phyloP scores from a whole-genome alignment of 2,329 filamentous ascomycete species.

The Botrytis porri region DNA sequence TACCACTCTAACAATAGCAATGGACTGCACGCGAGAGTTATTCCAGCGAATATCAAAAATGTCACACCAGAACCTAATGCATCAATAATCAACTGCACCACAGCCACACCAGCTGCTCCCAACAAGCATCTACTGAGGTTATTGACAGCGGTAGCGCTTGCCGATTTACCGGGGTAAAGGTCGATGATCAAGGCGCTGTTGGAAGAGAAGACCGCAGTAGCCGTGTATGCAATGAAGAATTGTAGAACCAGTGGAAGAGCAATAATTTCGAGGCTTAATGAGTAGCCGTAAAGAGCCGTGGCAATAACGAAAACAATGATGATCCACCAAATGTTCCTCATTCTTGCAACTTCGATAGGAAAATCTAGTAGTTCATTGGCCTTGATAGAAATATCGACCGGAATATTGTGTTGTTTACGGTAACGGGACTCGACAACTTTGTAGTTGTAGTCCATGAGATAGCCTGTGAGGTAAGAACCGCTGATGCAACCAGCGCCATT shows the following conservation, averaged over 20 bases:
- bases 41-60: conserved; percentile 3
- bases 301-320: conserved; percentile 39
- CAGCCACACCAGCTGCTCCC: conserved; percentile 17
- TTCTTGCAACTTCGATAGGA: conserved; percentile 41
- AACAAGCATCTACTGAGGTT: conserved; percentile 23
- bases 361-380: conserved; percentile 41
- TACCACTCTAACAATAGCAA: conserved; percentile 18
- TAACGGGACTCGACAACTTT: conserved; percentile 34
- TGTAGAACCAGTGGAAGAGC: conserved; percentile 24
- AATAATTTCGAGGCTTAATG: not conserved
- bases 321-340: conserved; percentile 41
- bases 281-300: conserved; percentile 38
- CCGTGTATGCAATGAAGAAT: conserved; percentile 32
- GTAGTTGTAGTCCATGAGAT: conserved; percentile 43
- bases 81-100: conserved; percentile 15
- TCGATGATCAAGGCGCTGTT: conserved; percentile 26
- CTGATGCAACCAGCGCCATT: conserved; percentile 27
- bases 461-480: conserved; percentile 42
- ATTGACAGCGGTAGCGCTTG: conserved; percentile 20
- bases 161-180: conserved; percentile 21
- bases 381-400: conserved; percentile 29
- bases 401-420: conserved; percentile 32
- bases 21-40: conserved; percentile 4
- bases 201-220: conserved; percentile 30
- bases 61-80: conserved; percentile 12